Evolutionary conservation across 2,329 filamentous ascomycete genomes (phyloP).

Genomic region (Monosporascus sp.): DNA sequence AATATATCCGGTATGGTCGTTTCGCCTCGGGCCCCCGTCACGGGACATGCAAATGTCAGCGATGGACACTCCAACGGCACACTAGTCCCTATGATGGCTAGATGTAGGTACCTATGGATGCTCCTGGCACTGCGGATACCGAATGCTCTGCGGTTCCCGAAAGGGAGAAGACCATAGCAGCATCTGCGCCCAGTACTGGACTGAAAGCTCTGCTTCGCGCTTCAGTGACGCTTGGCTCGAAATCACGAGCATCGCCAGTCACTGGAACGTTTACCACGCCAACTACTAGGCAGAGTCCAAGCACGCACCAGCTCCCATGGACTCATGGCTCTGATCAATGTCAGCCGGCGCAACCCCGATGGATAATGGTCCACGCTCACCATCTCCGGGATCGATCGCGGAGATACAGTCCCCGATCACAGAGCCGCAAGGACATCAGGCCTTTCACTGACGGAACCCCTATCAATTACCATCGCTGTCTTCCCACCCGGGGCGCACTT

Average conservation of each 20-base stretch:
- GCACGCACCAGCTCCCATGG: not conserved
- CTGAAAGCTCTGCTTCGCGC: conserved; percentile 4
- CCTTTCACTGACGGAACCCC: too few species aligned
- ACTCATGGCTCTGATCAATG: not conserved
- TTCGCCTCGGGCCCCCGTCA: too few species aligned
- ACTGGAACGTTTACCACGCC: not conserved
- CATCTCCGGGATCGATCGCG: not conserved
- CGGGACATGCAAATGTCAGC: too few species aligned
- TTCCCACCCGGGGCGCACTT: not conserved
- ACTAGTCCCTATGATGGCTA: too few species aligned
- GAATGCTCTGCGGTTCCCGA: not conserved
- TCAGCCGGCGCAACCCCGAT: not conserved
- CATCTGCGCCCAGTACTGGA: not conserved
- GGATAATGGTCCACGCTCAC: not conserved
- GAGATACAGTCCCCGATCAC: not conserved
- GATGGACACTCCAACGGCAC: too few species aligned
- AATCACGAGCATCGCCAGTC: not conserved
- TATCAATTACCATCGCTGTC: not conserved
- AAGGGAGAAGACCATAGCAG: not conserved
- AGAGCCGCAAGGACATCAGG: not conserved
- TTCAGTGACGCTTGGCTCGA: conserved; percentile 1
- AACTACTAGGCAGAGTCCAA: not conserved
- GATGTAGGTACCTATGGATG: too few species aligned
- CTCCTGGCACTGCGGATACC: too few species aligned
- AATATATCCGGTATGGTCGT: too few species aligned